Percentiles rank a stretch among this genome's conserved stretches.
These are phyloP conservation scores for Limonium bicolor DNA, from an alignment of 148 eudicot species.

Conservation along the genomic window DNA sequence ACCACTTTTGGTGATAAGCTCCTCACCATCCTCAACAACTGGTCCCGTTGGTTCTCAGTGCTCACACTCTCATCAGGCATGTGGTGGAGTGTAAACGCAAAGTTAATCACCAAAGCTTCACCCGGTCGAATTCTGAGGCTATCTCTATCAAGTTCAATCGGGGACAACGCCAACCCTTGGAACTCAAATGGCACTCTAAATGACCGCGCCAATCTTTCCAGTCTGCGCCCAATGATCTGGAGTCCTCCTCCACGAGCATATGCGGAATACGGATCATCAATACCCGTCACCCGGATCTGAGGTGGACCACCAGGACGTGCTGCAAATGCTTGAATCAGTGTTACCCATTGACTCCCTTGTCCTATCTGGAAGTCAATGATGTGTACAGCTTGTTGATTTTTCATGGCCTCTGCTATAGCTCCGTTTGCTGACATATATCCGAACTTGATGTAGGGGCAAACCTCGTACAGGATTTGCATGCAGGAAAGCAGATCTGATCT, in stretches of 20 bases:
- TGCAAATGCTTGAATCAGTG: conserved; percentile 55
- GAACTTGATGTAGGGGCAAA: conserved; percentile 55
- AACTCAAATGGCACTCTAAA: conserved; percentile 57
- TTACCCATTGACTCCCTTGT: conserved; percentile 59
- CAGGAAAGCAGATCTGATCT: conserved; percentile 40
- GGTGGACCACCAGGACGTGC: conserved; percentile 62
- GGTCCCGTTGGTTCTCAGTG: conserved; percentile 44
- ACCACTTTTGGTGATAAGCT: conserved; percentile 44
- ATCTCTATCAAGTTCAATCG: conserved; percentile 15
- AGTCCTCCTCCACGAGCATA: conserved; percentile 60
- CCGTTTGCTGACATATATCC: conserved; percentile 72
- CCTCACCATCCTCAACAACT: conserved; percentile 31
- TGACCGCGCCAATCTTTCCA: conserved; percentile 29
- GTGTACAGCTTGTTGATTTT: conserved; percentile 38
- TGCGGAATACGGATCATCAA: conserved; percentile 51
- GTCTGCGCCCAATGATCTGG: conserved; percentile 36
- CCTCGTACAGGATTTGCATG: conserved; percentile 48
- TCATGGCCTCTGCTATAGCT: conserved; percentile 59
- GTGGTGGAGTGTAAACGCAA: conserved; percentile 53
- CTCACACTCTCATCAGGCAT: conserved; percentile 57
- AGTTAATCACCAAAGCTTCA: conserved; percentile 44
- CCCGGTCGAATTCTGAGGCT: conserved; percentile 28
- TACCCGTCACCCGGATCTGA: conserved; percentile 43
- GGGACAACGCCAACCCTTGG: conserved; percentile 25
- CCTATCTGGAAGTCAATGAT: conserved; percentile 51